Base-by-base conservation (phyloP, 352 stramenopile genomes). In the Phytophthora palmivora region DNA sequence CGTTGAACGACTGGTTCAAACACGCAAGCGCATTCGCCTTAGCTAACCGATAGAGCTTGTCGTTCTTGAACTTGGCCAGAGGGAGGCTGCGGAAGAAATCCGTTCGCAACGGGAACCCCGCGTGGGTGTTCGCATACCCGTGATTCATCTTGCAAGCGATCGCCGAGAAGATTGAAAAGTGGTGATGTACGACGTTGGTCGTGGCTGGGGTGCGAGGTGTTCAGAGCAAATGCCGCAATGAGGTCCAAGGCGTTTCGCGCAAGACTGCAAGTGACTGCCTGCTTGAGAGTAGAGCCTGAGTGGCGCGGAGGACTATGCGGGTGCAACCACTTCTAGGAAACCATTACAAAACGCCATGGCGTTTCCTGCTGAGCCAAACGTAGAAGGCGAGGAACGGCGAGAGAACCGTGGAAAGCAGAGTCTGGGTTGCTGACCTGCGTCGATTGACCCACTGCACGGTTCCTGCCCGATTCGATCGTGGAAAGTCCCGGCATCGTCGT, bases 71-170 rank as follows among this genome's bases (percentile, higher is more conserved):
- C 28, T 79, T 76, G 41, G 58, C 70, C 18, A 94, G 67, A 46
- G 85, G 69, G 19, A 88, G 72, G 56, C 76, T 83, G 28, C 82
- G 85, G 58, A 94, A 94, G 54, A 89, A 92, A 53, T 87, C 81
- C 52, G 79, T 58, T 14, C 85, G 81, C 55, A 94, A 52, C 39
- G 85, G 82, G 67, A 94, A 90, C 7, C 73, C 73, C 32, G 45
- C 54, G 33, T 64, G 51, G 44, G 3, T 28, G 6, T 24, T 58
- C 15, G 37, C 19, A 33, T 56, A 53, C 33, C 56, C 44, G 45
- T 66, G 59, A 28, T 59, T 73, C 65, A 72, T 72, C 21, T 38
- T 71, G 14, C 26, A 52, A 42, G 43, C 11, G 38, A 18, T 50
- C 4, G 21, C 38, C 43, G 8, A 6, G 21, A 3, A 3, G 34